Evolutionary conservation across 2,329 filamentous ascomycete species (phyloP), one percentile per base, ranked within the genome.

Genomic region (Colletotrichum sansevieriae): DNA sequence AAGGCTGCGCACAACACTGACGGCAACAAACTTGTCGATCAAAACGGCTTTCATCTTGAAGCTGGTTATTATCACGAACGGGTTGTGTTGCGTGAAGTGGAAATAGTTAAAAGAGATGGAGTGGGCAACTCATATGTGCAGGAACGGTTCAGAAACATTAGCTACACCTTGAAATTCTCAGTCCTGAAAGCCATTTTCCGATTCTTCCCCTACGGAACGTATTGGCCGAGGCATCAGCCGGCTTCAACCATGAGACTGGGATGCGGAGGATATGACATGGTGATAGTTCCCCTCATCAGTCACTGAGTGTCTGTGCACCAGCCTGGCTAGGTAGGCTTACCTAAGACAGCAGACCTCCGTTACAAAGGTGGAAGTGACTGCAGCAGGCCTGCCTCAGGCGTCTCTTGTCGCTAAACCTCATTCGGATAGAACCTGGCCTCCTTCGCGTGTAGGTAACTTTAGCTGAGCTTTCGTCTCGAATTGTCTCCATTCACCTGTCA

Each of bases 41-140:
- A 76, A 54, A 6, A 78, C 51, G 3, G 77, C 73, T 37, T 75
- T 77, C 75, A 78, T 79, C 3, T 44, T 61, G 10, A 11, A 11
- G 13, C 3, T 54, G 10, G n/a, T 35, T 33, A 18, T n/a, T 13
- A 59, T 35, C 7, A 15, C 25, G 12, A 22, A n/a, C 25, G 11
- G 37, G 37, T 39, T 39, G 12, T 13, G 37, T 15, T 4, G 2
- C 15, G 37, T 15, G 13, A 39, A 15, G 9, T 3, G 13, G 10
- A 15, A 5, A 39, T 39, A 15, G 37, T 39, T 39, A 2, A 39
- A 39, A 39, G 13, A 29, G 29, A 1, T 29, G 37, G 15, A 15
- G 22, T 8, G 46, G 46, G 46, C 11, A 5, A 49, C 46, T 29
- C 2, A 22, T 29, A 29, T 29, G 7, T 29, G 29, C 6, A 29